Base-by-base conservation (phyloP, 805 yeast genomes). In the Diddensiella santjacobensis region DNA sequence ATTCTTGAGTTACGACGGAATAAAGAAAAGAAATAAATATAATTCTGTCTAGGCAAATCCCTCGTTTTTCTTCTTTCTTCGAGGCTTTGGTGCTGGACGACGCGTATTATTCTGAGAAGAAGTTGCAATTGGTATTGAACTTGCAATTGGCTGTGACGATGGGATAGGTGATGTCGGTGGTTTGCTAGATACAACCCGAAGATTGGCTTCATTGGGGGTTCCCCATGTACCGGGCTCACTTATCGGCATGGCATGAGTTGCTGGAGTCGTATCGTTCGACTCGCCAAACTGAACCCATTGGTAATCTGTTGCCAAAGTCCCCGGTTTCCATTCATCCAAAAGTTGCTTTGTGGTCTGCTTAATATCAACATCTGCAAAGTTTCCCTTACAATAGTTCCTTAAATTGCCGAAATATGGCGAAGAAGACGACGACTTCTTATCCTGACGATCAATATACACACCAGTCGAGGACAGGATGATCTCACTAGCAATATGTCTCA, bases 401-500 rank as follows among this genome's bases (percentile, higher is more conserved):
- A 35, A 17, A 17, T 8, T 10, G 38, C 38, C 38, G 20, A 35
- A 13, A 35, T 35, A 35, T 6, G 38, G 38, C 15, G 15, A 22
- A n/a, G n/a, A n/a, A n/a, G n/a, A n/a, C 8, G 8, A 8, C 31
- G 31, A 26, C 11, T 29, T 29, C 20, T 20, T 29, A 17, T 48
- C 22, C 38, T 15, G 17, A 6, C 8, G 18, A 17, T 35, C 31
- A 2, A 20, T 17, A 37, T 40, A 44, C 11, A 45, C 41, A 13
- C 53, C 53, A 35, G 42, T 47, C 26, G 47, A 47, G 6, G 53
- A 47, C 42, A 57, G 22, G 13, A 51, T 52, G 5, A 56, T 5
- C 11, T 50, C 53, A 8, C 42, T 26, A 13, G 58, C 60, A 3
- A 58, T 50, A 13, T 37, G 37, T 17, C 55, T 48, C 15, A 52